Conservation (phyloP, 495 filamentous ascomycete species). For the Daldinia grandis region DNA sequence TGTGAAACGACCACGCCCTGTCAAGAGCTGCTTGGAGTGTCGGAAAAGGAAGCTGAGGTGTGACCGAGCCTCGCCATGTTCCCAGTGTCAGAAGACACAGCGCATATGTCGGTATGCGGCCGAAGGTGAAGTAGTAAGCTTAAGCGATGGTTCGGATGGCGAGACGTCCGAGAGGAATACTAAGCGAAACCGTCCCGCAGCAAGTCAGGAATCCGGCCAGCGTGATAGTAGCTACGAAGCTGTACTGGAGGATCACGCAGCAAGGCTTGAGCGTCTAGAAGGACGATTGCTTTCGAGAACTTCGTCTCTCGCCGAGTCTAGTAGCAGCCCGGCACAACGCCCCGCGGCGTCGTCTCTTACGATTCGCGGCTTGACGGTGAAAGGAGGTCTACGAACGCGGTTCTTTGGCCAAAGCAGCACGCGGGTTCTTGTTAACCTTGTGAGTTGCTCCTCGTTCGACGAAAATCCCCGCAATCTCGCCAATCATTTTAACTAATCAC, state of each 20-base stretch:
- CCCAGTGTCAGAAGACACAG: slow-evolving; percentile 64
- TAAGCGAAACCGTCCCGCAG: slow-evolving; percentile 43
- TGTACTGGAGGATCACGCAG: slow-evolving; percentile 45
- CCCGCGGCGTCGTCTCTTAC: slow-evolving; percentile 43
- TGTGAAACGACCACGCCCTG: slow-evolving; percentile 55
- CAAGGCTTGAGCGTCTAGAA: slow-evolving; percentile 49
- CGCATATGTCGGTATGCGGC: slow-evolving; percentile 49
- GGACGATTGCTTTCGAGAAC: slow-evolving; percentile 40
- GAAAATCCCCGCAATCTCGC: background rate
- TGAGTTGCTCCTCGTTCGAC: slow-evolving; percentile 31
- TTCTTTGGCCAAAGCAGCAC: slow-evolving; percentile 48
- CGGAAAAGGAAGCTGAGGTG: slow-evolving; percentile 68
- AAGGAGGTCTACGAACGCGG: slow-evolving; percentile 45
- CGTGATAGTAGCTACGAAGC: slow-evolving; percentile 24
- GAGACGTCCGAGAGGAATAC: slow-evolving; percentile 44
- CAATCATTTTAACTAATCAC: slow-evolving; percentile 13
- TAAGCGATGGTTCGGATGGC: slow-evolving; percentile 49
- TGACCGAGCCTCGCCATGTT: slow-evolving; percentile 64
- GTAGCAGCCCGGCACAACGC: slow-evolving; percentile 20
- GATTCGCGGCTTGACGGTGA: slow-evolving; percentile 47
- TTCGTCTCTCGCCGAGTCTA: slow-evolving; percentile 34
- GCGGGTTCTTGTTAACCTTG: slow-evolving; percentile 48
- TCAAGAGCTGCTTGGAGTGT: slow-evolving; percentile 56
- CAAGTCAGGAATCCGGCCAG: slow-evolving; percentile 27
- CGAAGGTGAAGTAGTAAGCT: slow-evolving; percentile 43